Percentiles rank a stretch among this genome's conserved stretches.
Evolutionary conservation across 176 grass and related monocot genomes (phyloP).

Genomic region (Juncus effusus): DNA sequence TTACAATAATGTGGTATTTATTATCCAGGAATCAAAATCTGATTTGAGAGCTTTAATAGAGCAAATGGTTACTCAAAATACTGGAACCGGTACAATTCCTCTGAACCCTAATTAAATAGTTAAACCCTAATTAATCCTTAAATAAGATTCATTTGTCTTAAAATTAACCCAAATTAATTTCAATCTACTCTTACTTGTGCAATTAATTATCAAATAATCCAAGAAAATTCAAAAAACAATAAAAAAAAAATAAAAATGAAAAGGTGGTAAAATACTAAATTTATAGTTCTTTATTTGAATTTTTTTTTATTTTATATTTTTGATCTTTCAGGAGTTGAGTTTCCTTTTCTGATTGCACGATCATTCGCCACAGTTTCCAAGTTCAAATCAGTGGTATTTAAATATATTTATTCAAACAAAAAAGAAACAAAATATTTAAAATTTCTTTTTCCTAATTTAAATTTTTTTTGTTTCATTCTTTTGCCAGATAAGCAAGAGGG

Average conservation of each 20-base stretch:
- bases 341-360: constrained; percentile 91
- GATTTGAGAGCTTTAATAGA: constrained; percentile 67
- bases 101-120: constrained; percentile 1
- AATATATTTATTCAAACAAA: too few relatives aligned
- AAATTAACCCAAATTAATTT: too few relatives aligned
- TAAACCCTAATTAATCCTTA: too few relatives aligned
- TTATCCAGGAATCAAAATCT: constrained; percentile 62
- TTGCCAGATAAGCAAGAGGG: constrained; percentile 66
- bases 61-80: constrained; percentile 68
- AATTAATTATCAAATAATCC: too few relatives aligned
- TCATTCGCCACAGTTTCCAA: constrained; percentile 65
- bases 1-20: constrained; percentile 5
- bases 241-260: too few relatives aligned
- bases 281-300: neutral
- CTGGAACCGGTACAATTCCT: constrained; percentile 50
- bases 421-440: too few relatives aligned
- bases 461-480: constrained; percentile 11
- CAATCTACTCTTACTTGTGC: too few relatives aligned
- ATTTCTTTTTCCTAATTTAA: constrained; percentile 10
- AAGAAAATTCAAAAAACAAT: too few relatives aligned
- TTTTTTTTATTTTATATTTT: constrained; percentile 24
- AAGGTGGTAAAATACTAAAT: too few relatives aligned
- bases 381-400: constrained; percentile 69
- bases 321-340: constrained; percentile 54
- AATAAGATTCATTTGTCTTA: too few relatives aligned